These are phyloP conservation scores for Tetradesmus obliquus DNA, from an alignment of 139 green algal species.

Conservation along the genomic window DNA sequence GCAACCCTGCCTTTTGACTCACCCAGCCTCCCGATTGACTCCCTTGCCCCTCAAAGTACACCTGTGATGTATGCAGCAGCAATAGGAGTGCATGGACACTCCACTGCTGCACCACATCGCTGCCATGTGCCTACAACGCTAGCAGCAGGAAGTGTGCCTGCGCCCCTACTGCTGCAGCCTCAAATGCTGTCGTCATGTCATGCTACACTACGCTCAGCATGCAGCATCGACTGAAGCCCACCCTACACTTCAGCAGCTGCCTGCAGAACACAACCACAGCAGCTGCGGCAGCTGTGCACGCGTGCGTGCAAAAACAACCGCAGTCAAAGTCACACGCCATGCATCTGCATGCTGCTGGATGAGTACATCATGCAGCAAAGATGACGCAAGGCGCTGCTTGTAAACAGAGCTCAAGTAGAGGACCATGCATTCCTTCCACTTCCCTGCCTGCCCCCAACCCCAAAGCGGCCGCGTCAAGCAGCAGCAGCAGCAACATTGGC, in stretches of 20 bases:
- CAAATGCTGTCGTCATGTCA: not conserved
- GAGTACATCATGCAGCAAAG: not conserved
- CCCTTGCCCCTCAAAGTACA: not conserved
- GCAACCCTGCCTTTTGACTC: too few relatives aligned
- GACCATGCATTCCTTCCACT: not conserved
- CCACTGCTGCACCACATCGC: not conserved
- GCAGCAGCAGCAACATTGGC: not conserved
- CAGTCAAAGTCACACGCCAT: not conserved
- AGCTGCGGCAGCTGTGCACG: not conserved
- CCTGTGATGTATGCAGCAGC: not conserved
- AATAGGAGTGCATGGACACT: not conserved
- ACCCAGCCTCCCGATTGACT: too few relatives aligned
- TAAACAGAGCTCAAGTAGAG: not conserved
- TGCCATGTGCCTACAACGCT: not conserved
- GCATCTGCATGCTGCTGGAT: not conserved
- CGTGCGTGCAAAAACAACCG: not conserved
- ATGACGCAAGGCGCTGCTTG: not conserved
- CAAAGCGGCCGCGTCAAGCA: not conserved
- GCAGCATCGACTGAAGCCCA: not conserved
- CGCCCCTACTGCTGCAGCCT: not conserved
- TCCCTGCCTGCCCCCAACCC: not conserved
- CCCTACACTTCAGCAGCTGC: not conserved
- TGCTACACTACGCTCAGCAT: not conserved
- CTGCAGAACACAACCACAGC: not conserved
- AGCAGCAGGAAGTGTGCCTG: too few relatives aligned